Base-by-base conservation (phyloP, 345 rosid species). In the Lumnitzera littorea region DNA sequence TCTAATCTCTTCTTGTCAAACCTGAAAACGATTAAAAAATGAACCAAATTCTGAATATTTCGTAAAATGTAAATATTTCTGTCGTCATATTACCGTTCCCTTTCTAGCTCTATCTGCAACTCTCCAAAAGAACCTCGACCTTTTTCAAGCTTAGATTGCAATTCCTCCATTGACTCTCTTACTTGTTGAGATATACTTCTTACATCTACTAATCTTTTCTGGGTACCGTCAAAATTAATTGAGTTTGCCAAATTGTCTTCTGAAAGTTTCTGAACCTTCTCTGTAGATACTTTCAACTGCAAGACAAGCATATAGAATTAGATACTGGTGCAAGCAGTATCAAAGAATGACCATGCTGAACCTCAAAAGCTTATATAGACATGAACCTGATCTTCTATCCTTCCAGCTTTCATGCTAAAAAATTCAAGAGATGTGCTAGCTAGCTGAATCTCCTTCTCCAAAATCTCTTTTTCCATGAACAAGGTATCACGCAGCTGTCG, bases 311-410 rank as follows among this genome's bases (percentile, higher is more conserved):
- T 20, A 15, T 16, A 54, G 67, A 48, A 53, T 31, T 48, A 25
- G 29, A 48, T 15, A 60, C 20, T 9, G 25, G 49, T 8, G 12
- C 24, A n/a, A 17, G 52, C n/a, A 48, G 46, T 23, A 13, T 48
- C 49, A 31, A 27, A 16, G 48, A 24, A 12, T 20, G 11, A 10
- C 27, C 41, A 53, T 12, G 15, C 13, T 17, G 24, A 43, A 53
- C 41, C 13, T 52, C 13, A 50, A 67, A 64, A 51, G 15, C 50
- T 62, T 7, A 20, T 7, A 20, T 11, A 53, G 13, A 53, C 31
- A 70, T 51, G 56, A 75, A 91, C 99, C 94, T 91, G 98, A 63
- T 95, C 96, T 66, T 88, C 96, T 59, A 91, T 80, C 73, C 86
- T 82, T 57, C 74, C 76, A 58, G 83, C 76, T 75, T 80, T 95